phyloP scores from a whole-genome alignment of 2,329 filamentous ascomycete species.

The Fusarium succisae region DNA sequence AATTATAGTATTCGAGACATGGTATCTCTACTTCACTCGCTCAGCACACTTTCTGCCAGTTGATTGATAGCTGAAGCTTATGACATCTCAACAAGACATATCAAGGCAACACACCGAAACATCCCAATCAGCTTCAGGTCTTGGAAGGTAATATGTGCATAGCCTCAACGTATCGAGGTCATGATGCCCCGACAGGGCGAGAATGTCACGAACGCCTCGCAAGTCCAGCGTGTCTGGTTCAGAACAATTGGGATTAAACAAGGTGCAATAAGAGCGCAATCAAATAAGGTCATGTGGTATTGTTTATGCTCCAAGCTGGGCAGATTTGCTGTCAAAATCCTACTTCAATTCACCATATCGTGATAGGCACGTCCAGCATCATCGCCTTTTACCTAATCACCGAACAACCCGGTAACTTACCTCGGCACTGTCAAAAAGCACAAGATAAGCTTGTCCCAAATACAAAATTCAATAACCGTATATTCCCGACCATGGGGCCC shows the following conservation, averaged over 20 bases:
- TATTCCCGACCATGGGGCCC: not conserved
- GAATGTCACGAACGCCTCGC: too few species aligned
- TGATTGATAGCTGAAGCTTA: too few species aligned
- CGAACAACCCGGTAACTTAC: not conserved
- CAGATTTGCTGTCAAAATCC: not conserved
- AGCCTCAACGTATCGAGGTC: too few species aligned
- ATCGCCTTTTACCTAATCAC: not conserved
- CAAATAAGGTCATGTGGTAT: not conserved
- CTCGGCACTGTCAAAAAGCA: not conserved
- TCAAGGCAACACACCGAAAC: too few species aligned
- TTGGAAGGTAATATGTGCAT: too few species aligned
- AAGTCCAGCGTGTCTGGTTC: not conserved
- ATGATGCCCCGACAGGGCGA: too few species aligned
- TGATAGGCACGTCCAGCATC: not conserved
- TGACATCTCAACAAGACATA: too few species aligned
- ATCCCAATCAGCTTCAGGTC: too few species aligned
- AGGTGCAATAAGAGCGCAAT: not conserved
- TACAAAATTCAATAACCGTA: not conserved
- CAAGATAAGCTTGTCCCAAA: not conserved
- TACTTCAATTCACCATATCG: not conserved
- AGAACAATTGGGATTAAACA: not conserved
- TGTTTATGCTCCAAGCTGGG: not conserved
- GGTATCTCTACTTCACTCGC: too few species aligned
- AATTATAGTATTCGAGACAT: too few species aligned
- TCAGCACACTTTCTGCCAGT: too few species aligned